Evolutionary conservation across 2,329 filamentous ascomycete species (phyloP).

Genomic region (Beauveria sp.): DNA sequence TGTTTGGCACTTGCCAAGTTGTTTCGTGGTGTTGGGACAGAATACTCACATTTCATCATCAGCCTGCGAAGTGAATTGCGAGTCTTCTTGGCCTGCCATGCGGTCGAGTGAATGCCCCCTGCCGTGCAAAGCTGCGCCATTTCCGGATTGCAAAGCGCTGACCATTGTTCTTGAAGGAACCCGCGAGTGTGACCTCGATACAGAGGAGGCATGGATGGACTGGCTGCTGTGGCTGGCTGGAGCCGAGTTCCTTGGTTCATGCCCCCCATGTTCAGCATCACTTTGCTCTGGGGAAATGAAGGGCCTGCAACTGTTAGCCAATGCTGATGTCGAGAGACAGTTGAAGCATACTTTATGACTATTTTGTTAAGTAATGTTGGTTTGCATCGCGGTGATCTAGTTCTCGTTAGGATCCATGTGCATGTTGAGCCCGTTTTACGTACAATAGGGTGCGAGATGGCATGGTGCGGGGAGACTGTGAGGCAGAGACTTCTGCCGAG

Average conservation of each 20-base stretch:
- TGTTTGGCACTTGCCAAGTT: background rate
- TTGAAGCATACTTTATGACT: constrained; percentile 3
- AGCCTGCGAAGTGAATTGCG: background rate
- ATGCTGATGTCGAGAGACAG: background rate
- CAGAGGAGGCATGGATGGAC: constrained; percentile 41
- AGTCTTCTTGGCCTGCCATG: background rate
- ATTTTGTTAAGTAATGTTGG: background rate
- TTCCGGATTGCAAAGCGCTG: constrained; percentile 28
- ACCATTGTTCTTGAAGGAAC: constrained; percentile 48
- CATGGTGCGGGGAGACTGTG: background rate
- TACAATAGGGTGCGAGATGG: constrained; percentile 2
- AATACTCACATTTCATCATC: background rate
- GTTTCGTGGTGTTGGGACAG: background rate
- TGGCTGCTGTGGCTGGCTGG: constrained; percentile 47
- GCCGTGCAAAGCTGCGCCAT: constrained; percentile 15
- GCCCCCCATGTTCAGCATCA: background rate
- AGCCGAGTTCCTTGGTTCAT: constrained; percentile 28
- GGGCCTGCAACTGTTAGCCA: constrained; percentile 16
- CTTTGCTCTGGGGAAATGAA: constrained; percentile 24
- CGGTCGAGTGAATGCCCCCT: background rate
- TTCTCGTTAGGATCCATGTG: background rate
- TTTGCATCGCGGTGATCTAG: constrained; percentile 5
- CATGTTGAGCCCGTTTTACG: background rate
- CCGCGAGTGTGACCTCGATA: constrained; percentile 41
- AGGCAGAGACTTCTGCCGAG: background rate